Base-by-base conservation (phyloP, 805 yeast species). In the Candida mattraensis region DNA sequence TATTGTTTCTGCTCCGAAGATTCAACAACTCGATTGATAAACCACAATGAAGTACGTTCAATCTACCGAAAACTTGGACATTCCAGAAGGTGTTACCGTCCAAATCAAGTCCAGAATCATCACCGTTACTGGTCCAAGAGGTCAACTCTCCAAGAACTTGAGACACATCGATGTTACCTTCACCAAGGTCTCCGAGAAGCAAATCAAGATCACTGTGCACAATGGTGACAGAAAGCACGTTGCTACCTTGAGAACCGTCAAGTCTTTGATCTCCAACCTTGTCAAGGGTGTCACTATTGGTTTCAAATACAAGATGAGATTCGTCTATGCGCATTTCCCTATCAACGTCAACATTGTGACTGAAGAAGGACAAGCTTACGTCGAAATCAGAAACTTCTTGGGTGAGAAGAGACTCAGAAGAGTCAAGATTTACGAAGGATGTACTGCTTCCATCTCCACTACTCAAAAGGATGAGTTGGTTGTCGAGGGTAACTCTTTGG, bases 251-350 rank as follows among this genome's bases (percentile, higher is more conserved):
- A 89, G 98, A 81, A 91, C 99, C 49, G 98, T 93, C 71, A 89
- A 87, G 77, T 87, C 98, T 53, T 76, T 93, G 68, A 78, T 93
- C 62, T 67, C 87, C 67, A 93, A 93, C 86, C 73, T 93, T 81
- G 71, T 93, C 74, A 86, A 85, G 57, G 99, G 99, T 85, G 99
- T 93, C 68, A 93, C 99, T 70, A 82, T 82, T 78, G 99, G 98
- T 74, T 91, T 75, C 95, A 82, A 86, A 76, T 93, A 93, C 93
- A 93, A 93, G 86, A 84, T 93, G 97, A 88, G 98, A 81, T 89
- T 87, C 72, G 99, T 93, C 53, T 94, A 91, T 69, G 99, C 99
- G 83, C 99, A 93, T 87, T 93, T 93, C 96, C 99, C 99, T 71
- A 93, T 94, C 76, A 93, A 93, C 76, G 96, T 93, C 58, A 91